Conservation (phyloP, 108 stramenopile species). For the Schizochytrium sp. region DNA sequence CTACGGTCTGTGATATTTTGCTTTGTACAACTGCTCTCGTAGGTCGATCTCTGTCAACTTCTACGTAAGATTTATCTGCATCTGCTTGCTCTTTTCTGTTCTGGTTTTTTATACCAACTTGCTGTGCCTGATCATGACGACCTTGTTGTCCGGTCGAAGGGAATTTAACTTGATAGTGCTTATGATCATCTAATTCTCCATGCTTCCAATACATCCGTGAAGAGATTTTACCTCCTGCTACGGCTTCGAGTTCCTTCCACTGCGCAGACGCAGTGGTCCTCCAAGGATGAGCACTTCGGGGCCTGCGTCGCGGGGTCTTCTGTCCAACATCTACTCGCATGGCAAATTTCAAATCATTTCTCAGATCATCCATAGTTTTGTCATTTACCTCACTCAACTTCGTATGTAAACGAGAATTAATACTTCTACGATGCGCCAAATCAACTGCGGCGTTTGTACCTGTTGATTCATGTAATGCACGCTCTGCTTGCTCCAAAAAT, state of each 20-base stretch:
- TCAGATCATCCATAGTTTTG: not conserved
- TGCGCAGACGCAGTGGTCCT: not conserved
- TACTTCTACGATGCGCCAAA: not conserved
- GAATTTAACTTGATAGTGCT: too few species aligned
- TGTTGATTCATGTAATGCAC: not conserved
- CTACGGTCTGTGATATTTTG: too few species aligned
- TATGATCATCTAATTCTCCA: not conserved
- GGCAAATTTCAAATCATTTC: not conserved
- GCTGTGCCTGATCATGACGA: too few species aligned
- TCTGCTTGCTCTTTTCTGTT: too few species aligned
- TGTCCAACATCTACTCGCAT: not conserved
- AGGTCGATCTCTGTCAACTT: too few species aligned
- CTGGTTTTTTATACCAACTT: too few species aligned
- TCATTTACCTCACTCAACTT: not conserved
- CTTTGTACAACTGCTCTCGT: too few species aligned
- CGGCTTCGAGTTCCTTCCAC: not conserved
- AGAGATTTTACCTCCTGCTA: constrained; percentile 6
- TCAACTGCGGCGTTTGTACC: not conserved
- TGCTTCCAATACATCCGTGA: constrained; percentile 31
- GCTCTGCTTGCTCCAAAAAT: not conserved
- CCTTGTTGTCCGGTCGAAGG: too few species aligned
- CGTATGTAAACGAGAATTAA: not conserved
- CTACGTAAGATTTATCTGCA: too few species aligned
- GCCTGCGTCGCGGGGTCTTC: not conserved
- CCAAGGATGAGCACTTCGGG: not conserved